Evolutionary conservation across 306 rosid genomes (phyloP).

Genomic region (Cicer cuneatum): DNA sequence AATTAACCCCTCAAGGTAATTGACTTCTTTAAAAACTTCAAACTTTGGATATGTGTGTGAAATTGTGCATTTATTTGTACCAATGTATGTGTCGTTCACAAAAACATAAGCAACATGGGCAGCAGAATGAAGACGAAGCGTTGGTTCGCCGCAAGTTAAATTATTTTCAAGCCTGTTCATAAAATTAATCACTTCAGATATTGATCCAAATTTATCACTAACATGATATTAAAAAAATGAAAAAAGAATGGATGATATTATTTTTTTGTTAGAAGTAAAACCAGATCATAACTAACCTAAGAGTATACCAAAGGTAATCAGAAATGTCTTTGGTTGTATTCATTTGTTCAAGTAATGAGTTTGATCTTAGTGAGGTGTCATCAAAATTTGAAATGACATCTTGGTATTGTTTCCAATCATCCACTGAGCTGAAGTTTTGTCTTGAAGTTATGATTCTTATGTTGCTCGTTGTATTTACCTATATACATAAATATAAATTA

Average conservation of each 20-base stretch:
- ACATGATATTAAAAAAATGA: not conserved
- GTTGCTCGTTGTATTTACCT: slow-evolving; percentile 53
- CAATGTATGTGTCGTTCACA: slow-evolving; percentile 50
- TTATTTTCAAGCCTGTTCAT: slow-evolving; percentile 59
- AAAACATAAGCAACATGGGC: slow-evolving; percentile 73
- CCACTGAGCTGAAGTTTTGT: slow-evolving; percentile 54
- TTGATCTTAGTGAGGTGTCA: slow-evolving; percentile 52
- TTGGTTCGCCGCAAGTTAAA: slow-evolving; percentile 59
- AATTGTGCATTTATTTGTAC: slow-evolving; percentile 44
- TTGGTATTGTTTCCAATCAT: slow-evolving; percentile 57
- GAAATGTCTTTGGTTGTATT: slow-evolving; percentile 71
- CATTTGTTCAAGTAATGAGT: slow-evolving; percentile 70
- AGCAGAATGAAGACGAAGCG: slow-evolving; percentile 54
- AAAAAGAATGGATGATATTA: not conserved
- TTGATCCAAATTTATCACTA: slow-evolving; percentile 24
- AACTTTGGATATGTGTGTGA: slow-evolving; percentile 1
- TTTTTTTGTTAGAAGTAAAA: slow-evolving; percentile 7
- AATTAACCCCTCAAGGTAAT: not conserved
- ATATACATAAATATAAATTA: not conserved
- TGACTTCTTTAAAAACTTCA: not conserved
- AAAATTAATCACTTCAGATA: slow-evolving; percentile 18
- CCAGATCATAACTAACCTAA: slow-evolving; percentile 52
- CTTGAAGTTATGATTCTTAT: slow-evolving; percentile 49
- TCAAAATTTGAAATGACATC: slow-evolving; percentile 58
- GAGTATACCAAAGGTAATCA: slow-evolving; percentile 77